Evolutionary conservation across 345 rosid species (phyloP).

Genomic region (Cardamine occulta): DNA sequence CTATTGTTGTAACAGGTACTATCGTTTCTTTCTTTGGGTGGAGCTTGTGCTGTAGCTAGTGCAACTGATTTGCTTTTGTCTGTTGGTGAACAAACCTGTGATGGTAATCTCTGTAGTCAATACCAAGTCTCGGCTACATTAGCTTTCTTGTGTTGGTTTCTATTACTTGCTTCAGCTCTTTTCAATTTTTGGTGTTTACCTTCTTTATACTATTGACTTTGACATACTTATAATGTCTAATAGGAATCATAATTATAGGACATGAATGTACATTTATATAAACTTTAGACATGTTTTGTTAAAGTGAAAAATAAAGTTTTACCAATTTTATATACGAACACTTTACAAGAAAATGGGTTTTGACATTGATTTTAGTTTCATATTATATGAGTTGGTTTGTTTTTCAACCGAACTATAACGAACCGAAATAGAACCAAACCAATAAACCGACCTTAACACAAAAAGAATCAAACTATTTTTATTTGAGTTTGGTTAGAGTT

Average conservation of each 20-base stretch:
- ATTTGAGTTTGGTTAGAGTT: too few relatives aligned
- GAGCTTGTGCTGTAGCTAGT: conserved; percentile 65
- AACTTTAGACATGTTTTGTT: conserved; percentile 2
- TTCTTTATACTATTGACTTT: conserved; percentile 45
- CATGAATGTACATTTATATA: conserved; percentile 33
- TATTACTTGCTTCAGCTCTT: conserved; percentile 60
- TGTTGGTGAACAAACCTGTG: conserved; percentile 36
- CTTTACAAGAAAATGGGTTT: neutral
- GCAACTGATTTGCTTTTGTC: conserved; percentile 50
- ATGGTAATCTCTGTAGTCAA: conserved; percentile 51
- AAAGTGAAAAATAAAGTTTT: conserved; percentile 2
- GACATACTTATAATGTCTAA: neutral
- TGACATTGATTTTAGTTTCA: too few relatives aligned
- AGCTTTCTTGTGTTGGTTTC: conserved; percentile 71
- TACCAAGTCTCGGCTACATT: conserved; percentile 66
- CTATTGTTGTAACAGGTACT: conserved; percentile 49
- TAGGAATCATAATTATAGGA: conserved; percentile 26
- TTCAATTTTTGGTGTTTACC: conserved; percentile 73
- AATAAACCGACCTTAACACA: too few relatives aligned
- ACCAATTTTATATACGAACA: neutral
- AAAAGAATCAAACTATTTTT: too few relatives aligned
- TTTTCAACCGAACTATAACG: too few relatives aligned
- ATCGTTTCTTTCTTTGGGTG: conserved; percentile 62
- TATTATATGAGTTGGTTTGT: too few relatives aligned
- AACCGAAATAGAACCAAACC: too few relatives aligned